Conservation (phyloP, 306 rosid species). For the Arachis hypogaea region DNA sequence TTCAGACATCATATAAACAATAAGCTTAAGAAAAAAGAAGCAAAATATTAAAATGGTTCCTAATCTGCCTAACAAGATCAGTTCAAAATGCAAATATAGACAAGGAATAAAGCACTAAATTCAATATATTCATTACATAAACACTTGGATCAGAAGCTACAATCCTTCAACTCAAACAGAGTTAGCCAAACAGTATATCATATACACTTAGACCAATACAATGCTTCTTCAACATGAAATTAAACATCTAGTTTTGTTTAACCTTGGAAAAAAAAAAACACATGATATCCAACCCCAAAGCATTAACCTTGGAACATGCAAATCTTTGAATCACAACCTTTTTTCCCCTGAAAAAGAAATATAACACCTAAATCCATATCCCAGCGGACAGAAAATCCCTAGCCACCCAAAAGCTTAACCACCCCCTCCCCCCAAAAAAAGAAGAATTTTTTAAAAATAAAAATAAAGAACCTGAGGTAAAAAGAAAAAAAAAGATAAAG, state of each 20-base stretch:
- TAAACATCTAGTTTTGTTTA: no score
- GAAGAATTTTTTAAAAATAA: no score
- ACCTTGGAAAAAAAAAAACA: background rate
- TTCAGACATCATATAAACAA: background rate
- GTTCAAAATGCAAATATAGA: slow-evolving; percentile 18
- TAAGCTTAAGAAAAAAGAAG: background rate
- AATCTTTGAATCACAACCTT: background rate
- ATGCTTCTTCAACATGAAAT: background rate
- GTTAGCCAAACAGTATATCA: background rate
- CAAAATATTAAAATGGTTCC: no score
- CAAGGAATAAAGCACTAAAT: background rate
- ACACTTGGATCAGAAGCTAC: slow-evolving; percentile 20
- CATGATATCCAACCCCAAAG: slow-evolving; percentile 14
- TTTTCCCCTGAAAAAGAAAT: no score
- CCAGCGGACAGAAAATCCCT: background rate
- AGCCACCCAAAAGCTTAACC: background rate
- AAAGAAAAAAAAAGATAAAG: no score
- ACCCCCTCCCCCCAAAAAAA: no score
- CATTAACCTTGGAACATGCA: slow-evolving; percentile 19
- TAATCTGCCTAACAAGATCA: slow-evolving; percentile 17
- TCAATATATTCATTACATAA: background rate
- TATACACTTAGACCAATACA: slow-evolving; percentile 2
- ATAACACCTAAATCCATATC: no score
- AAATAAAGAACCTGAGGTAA: background rate
- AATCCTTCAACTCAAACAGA: background rate